Evolutionary conservation across 2,329 filamentous ascomycete species (phyloP).

Genomic region (Pezicula carpinea): DNA sequence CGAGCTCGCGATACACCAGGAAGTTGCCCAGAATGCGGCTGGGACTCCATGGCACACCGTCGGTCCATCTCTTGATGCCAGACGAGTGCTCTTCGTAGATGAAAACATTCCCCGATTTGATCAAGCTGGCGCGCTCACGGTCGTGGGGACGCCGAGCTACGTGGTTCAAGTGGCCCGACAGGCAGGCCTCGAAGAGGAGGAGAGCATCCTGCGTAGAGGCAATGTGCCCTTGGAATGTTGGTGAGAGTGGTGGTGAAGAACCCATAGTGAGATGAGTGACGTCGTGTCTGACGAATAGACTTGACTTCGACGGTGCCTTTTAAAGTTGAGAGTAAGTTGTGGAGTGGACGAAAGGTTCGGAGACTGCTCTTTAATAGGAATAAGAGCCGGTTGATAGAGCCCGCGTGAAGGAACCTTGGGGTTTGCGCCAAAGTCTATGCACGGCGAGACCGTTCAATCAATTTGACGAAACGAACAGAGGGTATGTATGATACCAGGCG

Average conservation of each 20-base stretch:
- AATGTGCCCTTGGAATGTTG: constrained; percentile 19
- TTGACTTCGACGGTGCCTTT: constrained; percentile 5
- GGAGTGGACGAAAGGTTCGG: constrained; percentile 1
- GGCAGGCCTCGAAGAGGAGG: constrained; percentile 73
- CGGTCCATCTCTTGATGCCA: constrained; percentile 91
- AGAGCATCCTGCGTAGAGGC: constrained; percentile 52
- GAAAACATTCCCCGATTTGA: constrained; percentile 81
- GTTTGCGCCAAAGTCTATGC: constrained; percentile 3
- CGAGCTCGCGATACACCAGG: constrained; percentile 95
- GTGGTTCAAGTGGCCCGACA: constrained; percentile 66
- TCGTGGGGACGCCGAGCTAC: constrained; percentile 83
- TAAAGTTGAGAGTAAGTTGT: constrained; percentile 1
- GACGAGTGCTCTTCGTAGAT: constrained; percentile 90
- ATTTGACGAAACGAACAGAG: constrained; percentile 2
- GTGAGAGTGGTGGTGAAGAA: constrained; percentile 15
- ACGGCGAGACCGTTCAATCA: constrained; percentile 3
- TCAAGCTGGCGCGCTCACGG: constrained; percentile 70
- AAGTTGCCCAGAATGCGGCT: constrained; percentile 96
- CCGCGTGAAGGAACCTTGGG: constrained; percentile 1
- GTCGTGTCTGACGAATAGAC: background rate
- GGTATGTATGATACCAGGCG: constrained; percentile 4
- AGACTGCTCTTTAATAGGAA: constrained; percentile 1
- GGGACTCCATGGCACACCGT: constrained; percentile 86
- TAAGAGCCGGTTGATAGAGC: background rate
- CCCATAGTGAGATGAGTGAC: constrained; percentile 10